phyloP scores from a whole-genome alignment of 106 monocot species.

The Acanthochlamys bracteata region DNA sequence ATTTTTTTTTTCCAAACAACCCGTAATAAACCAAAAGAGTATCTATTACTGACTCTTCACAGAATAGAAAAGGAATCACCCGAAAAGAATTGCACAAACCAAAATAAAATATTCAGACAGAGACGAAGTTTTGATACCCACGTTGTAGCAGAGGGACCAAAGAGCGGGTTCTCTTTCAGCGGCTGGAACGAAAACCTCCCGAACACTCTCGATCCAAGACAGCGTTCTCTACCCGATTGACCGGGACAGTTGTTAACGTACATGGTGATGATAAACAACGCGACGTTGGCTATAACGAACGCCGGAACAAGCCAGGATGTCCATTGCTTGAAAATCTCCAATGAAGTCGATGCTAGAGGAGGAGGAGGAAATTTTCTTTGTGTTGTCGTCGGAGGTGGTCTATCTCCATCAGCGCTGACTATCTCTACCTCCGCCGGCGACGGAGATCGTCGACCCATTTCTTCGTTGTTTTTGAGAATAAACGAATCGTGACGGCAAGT shows the following conservation, averaged over 20 bases:
- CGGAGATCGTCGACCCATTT: too few species aligned
- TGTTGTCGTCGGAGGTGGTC: too few species aligned
- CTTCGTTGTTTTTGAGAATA: too few species aligned
- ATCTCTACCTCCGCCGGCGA: not conserved
- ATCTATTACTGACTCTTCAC: too few species aligned
- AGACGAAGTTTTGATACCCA: slow-evolving; percentile 22
- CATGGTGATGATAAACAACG: slow-evolving; percentile 59
- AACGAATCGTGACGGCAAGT: too few species aligned
- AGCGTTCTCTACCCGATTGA: slow-evolving; percentile 19
- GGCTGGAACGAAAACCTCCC: slow-evolving; percentile 95
- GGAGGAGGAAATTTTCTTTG: slow-evolving; percentile 1
- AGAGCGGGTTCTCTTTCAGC: slow-evolving; percentile 74
- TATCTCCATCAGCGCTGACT: too few species aligned
- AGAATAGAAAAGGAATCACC: too few species aligned
- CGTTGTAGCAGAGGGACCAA: slow-evolving; percentile 77
- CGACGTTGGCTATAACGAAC: slow-evolving; percentile 34
- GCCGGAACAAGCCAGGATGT: slow-evolving; percentile 53
- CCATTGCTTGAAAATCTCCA: slow-evolving; percentile 44
- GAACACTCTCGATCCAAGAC: slow-evolving; percentile 18
- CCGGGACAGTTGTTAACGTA: slow-evolving; percentile 76
- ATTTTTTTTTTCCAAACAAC: too few species aligned
- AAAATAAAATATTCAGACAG: too few species aligned
- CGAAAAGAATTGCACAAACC: too few species aligned
- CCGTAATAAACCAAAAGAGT: too few species aligned
- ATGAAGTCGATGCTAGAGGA: slow-evolving; percentile 17